Conservation (phyloP, 2,329 filamentous ascomycete genomes). For the Diaporthe citri region DNA sequence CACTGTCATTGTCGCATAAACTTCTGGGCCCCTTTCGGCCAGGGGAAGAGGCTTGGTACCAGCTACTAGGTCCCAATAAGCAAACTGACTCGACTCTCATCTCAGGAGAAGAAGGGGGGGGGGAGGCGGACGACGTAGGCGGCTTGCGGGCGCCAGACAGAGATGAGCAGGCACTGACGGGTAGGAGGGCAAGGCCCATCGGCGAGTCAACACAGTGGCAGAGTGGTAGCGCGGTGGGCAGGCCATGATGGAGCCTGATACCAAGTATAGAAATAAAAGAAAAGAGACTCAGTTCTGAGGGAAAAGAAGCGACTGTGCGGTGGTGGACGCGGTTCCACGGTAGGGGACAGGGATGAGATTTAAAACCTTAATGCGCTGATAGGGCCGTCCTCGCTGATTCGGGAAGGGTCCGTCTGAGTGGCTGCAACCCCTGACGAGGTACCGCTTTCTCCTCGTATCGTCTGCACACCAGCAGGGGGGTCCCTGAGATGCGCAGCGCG, state of each 20-base stretch:
- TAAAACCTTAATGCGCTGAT: conserved; percentile 41
- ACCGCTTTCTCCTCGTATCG: conserved; percentile 34
- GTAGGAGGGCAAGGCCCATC: background rate
- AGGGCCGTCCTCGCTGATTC: conserved; percentile 30
- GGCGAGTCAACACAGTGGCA: conserved; percentile 28
- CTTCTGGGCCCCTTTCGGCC: background rate
- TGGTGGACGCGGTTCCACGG: conserved; percentile 16
- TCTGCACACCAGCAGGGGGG: conserved; percentile 17
- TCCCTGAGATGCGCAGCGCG: conserved; percentile 14
- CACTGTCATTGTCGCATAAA: conserved; percentile 15
- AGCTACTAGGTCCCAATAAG: background rate
- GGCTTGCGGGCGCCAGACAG: background rate
- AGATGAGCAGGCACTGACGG: background rate
- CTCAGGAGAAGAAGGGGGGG: background rate
- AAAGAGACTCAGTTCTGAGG: background rate
- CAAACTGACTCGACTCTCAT: conserved; percentile 13
- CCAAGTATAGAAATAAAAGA: conserved; percentile 31
- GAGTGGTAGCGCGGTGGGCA: conserved; percentile 1
- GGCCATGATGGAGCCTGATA: conserved; percentile 32
- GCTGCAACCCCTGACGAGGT: conserved; percentile 25
- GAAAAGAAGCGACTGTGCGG: conserved; percentile 16
- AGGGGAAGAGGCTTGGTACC: conserved; percentile 19
- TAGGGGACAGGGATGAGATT: conserved; percentile 22
- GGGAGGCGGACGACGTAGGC: background rate
- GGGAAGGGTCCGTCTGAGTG: conserved; percentile 30